Conservation (phyloP, 2,329 filamentous ascomycete genomes). For the Clonostachys byssicola region DNA sequence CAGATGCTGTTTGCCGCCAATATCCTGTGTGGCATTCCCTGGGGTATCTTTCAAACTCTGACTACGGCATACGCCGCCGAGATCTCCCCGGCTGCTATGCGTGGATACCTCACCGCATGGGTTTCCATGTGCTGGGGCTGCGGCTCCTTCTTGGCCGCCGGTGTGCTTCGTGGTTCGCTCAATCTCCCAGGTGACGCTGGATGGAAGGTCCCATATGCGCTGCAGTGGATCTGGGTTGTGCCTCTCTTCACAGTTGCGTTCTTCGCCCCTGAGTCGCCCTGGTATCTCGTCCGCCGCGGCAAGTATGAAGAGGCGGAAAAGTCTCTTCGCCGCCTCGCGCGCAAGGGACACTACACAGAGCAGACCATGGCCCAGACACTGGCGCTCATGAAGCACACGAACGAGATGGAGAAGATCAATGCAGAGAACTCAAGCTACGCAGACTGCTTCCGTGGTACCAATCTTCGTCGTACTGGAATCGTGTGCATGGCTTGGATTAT, state of each 20-base stretch:
- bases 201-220: constrained; percentile 28
- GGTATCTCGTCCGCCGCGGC: constrained; percentile 30
- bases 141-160: constrained; percentile 32
- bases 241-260: constrained; percentile 19
- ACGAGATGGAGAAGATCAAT: constrained; percentile 27
- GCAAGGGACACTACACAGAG: constrained; percentile 24
- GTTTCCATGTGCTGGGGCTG: constrained; percentile 36
- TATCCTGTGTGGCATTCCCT: constrained; percentile 36
- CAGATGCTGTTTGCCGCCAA: constrained; percentile 29
- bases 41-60: constrained; percentile 32
- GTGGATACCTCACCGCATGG: constrained; percentile 32
- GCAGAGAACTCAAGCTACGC: constrained; percentile 24
- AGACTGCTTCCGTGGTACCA: constrained; percentile 32
- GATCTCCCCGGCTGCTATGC: constrained; percentile 21
- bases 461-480: constrained; percentile 30
- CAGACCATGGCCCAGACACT: constrained; percentile 29
- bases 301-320: constrained; percentile 20
- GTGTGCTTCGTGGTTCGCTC: constrained; percentile 21
- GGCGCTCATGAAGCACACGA: constrained; percentile 35
- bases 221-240: constrained; percentile 39
- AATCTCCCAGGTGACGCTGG: constrained; percentile 7
- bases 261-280: constrained; percentile 38
- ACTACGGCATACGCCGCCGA: constrained; percentile 37
- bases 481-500: constrained; percentile 19
- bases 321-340: constrained; percentile 18